These are phyloP conservation scores for Ceratocystis variospora DNA, from an alignment of 2,329 filamentous ascomycete genomes.

Conservation along the genomic window DNA sequence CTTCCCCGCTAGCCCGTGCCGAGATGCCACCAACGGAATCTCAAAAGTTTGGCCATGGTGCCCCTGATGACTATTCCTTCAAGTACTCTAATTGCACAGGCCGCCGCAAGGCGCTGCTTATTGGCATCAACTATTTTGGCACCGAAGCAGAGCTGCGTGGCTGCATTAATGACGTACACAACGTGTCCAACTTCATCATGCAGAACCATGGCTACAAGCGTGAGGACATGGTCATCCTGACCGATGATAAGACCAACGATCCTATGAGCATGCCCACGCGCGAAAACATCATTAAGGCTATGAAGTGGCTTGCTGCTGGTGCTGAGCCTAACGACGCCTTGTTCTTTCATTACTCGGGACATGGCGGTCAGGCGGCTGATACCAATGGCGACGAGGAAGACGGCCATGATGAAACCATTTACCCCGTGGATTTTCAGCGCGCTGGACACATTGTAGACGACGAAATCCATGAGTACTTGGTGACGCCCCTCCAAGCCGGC, in stretches of 20 bases:
- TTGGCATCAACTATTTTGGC: constrained; percentile 71
- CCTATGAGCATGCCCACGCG: constrained; percentile 61
- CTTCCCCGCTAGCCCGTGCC: constrained; percentile 3
- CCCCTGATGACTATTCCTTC: constrained; percentile 55
- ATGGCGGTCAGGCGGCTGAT: constrained; percentile 63
- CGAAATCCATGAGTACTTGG: constrained; percentile 65
- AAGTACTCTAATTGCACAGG: constrained; percentile 66
- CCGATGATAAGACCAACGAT: constrained; percentile 58
- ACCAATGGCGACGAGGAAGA: constrained; percentile 64
- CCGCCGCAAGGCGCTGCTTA: constrained; percentile 57
- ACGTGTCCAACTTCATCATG: constrained; percentile 58
- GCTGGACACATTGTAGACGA: constrained; percentile 67
- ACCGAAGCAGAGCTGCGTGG: constrained; percentile 57
- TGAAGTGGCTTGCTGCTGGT: constrained; percentile 61
- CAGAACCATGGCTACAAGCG: constrained; percentile 56
- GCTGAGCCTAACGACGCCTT: constrained; percentile 61
- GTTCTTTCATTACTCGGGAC: constrained; percentile 66
- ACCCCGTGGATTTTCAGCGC: constrained; percentile 57
- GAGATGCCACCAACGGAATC: constrained; percentile 34
- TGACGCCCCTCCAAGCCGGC: constrained; percentile 62
- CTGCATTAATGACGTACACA: constrained; percentile 71
- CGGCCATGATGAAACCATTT: constrained; percentile 65
- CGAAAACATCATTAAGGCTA: constrained; percentile 58
- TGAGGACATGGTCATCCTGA: constrained; percentile 68
- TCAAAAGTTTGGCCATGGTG: constrained; percentile 53